Percentiles rank a stretch among this genome's conserved stretches.
Evolutionary conservation across 2,329 filamentous ascomycete genomes (phyloP).

Genomic region (Penicillium aurantiogriseum): DNA sequence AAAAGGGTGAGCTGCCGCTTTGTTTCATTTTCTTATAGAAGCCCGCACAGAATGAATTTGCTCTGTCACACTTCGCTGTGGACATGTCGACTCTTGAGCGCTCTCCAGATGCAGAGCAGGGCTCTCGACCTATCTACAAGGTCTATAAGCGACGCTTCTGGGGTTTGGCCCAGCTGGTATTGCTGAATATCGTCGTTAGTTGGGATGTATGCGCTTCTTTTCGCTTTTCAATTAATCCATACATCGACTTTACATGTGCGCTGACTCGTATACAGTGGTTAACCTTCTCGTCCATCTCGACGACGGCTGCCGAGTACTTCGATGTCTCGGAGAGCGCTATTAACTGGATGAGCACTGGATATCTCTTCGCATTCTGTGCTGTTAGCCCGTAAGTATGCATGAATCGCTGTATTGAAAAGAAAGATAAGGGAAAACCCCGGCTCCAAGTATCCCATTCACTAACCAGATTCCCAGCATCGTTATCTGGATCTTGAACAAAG

Average conservation of each 20-base stretch:
- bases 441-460: neutral
- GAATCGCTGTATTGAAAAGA: neutral
- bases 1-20: neutral
- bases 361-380: slow-evolving; percentile 78
- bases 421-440: neutral
- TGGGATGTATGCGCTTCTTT: slow-evolving; percentile 72
- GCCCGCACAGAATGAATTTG: neutral
- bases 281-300: slow-evolving; percentile 81
- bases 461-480: slow-evolving; percentile 45
- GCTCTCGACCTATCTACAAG: slow-evolving; percentile 41
- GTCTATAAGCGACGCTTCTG: slow-evolving; percentile 88
- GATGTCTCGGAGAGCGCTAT: slow-evolving; percentile 69
- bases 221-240: neutral
- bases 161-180: slow-evolving; percentile 75
- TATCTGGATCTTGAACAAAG: slow-evolving; percentile 73
- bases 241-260: neutral
- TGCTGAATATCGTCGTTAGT: slow-evolving; percentile 89
- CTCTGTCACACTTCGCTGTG: neutral
- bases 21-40: neutral
- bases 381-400: slow-evolving; percentile 59
- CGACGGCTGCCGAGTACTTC: slow-evolving; percentile 73
- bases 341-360: slow-evolving; percentile 90
- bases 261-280: slow-evolving; percentile 65
- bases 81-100: slow-evolving; percentile 9
- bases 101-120: slow-evolving; percentile 11